phyloP scores from a whole-genome alignment of 805 yeast genomes.

The Ogataea populi-albae region DNA sequence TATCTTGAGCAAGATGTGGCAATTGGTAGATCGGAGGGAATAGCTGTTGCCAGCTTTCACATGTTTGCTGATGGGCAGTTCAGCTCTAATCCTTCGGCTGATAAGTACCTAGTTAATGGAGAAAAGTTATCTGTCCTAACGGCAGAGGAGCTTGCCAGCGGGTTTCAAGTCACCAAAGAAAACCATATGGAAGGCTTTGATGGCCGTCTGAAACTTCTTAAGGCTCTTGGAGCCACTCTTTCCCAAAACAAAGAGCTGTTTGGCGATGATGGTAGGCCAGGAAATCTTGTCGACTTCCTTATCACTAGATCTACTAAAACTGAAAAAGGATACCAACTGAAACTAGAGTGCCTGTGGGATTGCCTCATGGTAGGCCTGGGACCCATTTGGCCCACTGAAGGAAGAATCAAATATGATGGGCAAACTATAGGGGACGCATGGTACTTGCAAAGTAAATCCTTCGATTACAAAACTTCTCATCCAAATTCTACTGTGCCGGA shows the following conservation, averaged over 20 bases:
- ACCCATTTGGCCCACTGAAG: constrained; percentile 59
- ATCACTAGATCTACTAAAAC: constrained; percentile 21
- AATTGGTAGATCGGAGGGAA: constrained; percentile 55
- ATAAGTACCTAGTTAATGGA: constrained; percentile 45
- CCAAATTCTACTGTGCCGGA: constrained; percentile 29
- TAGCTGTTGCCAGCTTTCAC: constrained; percentile 58
- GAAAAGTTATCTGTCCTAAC: constrained; percentile 36
- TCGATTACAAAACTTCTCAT: constrained; percentile 17
- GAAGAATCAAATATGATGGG: constrained; percentile 50
- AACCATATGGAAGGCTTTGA: constrained; percentile 55
- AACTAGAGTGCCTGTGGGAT: constrained; percentile 50
- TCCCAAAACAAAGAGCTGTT: constrained; percentile 39
- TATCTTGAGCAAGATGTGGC: constrained; percentile 40
- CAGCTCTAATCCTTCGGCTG: constrained; percentile 26
- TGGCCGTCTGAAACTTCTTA: constrained; percentile 49
- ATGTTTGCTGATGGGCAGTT: constrained; percentile 51
- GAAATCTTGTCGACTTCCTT: constrained; percentile 52
- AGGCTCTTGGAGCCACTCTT: constrained; percentile 48
- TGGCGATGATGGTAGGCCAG: constrained; percentile 37
- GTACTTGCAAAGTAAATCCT: constrained; percentile 39
- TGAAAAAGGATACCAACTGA: constrained; percentile 30
- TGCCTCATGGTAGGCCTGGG: constrained; percentile 53
- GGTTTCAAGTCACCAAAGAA: constrained; percentile 45
- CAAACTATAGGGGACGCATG: constrained; percentile 62
- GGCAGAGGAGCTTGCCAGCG: constrained; percentile 34